Conservation (phyloP, 805 yeast species). For the Yarrowia sp. region DNA sequence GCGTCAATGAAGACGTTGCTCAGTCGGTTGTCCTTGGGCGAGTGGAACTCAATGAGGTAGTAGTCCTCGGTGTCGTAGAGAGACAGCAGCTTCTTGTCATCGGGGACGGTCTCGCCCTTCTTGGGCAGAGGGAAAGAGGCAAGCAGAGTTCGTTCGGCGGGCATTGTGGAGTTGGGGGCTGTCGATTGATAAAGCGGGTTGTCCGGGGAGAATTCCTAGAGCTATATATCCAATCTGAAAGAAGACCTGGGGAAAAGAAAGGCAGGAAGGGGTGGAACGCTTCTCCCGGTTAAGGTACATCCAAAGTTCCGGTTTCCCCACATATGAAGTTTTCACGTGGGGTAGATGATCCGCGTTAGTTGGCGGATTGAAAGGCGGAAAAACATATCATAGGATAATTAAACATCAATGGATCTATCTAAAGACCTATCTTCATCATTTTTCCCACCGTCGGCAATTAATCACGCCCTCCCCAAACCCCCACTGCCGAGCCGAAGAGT, state of each 20-base stretch:
- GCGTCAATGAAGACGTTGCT: constrained; percentile 49
- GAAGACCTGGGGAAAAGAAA: background rate
- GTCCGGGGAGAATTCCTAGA: background rate
- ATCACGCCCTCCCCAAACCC: too few species aligned
- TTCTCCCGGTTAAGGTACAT: background rate
- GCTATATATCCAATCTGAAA: background rate
- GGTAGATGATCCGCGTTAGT: background rate
- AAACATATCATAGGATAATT: background rate
- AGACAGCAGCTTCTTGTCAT: constrained; percentile 57
- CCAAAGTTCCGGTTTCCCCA: constrained; percentile 14
- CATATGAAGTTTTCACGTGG: constrained; percentile 12
- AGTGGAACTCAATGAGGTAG: constrained; percentile 48
- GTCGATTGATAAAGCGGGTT: background rate
- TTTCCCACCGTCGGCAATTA: background rate
- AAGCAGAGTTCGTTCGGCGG: constrained; percentile 33
- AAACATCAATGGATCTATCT: background rate
- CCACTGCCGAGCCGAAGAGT: constrained; percentile 15
- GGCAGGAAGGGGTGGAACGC: background rate
- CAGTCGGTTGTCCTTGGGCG: constrained; percentile 52
- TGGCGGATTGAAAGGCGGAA: background rate
- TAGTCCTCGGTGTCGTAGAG: constrained; percentile 44
- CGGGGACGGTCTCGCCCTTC: constrained; percentile 30
- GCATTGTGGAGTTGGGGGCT: background rate
- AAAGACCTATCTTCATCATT: background rate
- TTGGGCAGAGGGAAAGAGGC: constrained; percentile 33